Evolutionary conservation across 148 eudicot genomes (phyloP), one percentile per base, ranked within the genome.

Genomic region (Fallopia convolvulus): DNA sequence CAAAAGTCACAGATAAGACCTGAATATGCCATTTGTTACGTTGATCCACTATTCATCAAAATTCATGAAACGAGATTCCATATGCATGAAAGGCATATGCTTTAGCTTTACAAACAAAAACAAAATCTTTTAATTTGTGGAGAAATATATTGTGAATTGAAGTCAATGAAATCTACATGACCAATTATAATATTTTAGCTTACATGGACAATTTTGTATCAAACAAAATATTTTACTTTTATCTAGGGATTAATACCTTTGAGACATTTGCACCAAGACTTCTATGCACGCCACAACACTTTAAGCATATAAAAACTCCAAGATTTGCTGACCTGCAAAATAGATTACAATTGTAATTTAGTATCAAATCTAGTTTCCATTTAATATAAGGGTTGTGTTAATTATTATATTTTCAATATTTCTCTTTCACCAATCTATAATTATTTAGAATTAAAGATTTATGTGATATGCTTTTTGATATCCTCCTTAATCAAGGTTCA

Each of bases 221-320:
- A 26, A 26, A 26, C 30, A 26, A 26, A 26, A 26, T 26, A 26
- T 26, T 26, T 26, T 26, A 26, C 1, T 0, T 26, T 26, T 1
- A 26, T 26, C 30, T 26, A 26, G 30, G 30, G 30, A 26, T 26
- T 42, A 42, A 61, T 86, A 92, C 98, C 93, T 92, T 94, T 40
- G 98, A 94, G 72, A 94, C 79, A 77, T 94, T 90, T 56, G 91
- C 80, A 46, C 98, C 97, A 80, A 94, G 96, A 78, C 91, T 89
- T 88, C 98, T 89, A 83, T 94, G 98, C 79, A 89, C 92, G 21
- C 96, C 97, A 70, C 97, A 92, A 65, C 98, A 94, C 80, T 94
- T 94, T 77, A 94, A 88, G 88, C 97, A 94, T 82, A 94, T 83
- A 80, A 94, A 92, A 47, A 94, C 98, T 79, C 98, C 98, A 66